Base-by-base conservation (phyloP, 1,284 basidiomycete genomes). In the Pisolithus thermaeus region DNA sequence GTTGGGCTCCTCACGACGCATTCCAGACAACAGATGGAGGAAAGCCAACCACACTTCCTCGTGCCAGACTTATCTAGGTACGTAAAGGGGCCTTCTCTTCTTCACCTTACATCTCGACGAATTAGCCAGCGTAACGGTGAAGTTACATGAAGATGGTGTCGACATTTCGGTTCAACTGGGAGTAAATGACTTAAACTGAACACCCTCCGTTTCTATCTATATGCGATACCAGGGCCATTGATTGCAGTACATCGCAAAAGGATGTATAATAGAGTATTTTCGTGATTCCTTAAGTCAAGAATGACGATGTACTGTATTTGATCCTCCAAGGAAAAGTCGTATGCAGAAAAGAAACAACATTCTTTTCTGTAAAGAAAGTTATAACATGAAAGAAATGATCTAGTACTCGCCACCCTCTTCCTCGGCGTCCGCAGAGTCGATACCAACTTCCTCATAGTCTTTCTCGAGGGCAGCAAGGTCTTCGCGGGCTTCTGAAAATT, bases 401-500 rank as follows among this genome's bases (percentile, higher is more conserved):
- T 80, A 90, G 72, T 90, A 90, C 67, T 89, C 87, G 63, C 78
- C 32, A 35, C 32, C 84, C 70, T 89, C 78, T 61, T 80, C 91
- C 69, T 92, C 92, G 56, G 74, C 83, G 60, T 92, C 92, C 54
- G 84, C 87, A 35, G 89, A 92, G 76, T 96, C 92, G 56, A 88
- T 89, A 62, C 92, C 93, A 63, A 97, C 94, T 73, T 95, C 92
- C 72, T 95, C 91, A 68, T 95, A 96, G 67, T 95, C 92, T 77
- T 96, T 96, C 74, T 97, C 95, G 58, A 97, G 82, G 1, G 95
- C 95, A 45, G 95, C 95, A 55, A 97, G 84, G 74, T 98, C 94
- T 73, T 97, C 95, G 63, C 95, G 90, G 22, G 95, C 95, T 76
- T 97, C 95, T 44, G 91, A 93, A 77, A 97, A 97, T 75, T 98